A percentile compares a stretch with the other conserved stretches of the same genome.
Conservation (phyloP, 306 rosid genomes). For the Malus fusca region DNA sequence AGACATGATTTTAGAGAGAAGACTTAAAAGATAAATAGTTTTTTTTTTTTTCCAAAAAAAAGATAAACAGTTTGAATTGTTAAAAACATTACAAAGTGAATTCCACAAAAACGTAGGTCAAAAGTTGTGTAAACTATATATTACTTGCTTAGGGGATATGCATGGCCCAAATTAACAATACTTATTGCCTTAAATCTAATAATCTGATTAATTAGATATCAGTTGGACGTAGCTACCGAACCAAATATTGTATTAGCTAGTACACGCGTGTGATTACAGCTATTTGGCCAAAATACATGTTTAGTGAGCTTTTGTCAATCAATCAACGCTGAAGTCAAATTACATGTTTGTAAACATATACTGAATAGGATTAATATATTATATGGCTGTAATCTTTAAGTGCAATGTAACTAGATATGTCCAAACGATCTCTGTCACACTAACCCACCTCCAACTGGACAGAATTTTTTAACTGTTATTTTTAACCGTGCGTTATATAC, state of each 20-base stretch:
- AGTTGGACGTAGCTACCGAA: not conserved
- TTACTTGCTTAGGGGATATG: not conserved
- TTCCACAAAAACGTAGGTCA: no score
- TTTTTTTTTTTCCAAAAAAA: no score
- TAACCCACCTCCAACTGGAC: not conserved
- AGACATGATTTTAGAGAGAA: no score
- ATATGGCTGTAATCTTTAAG: no score
- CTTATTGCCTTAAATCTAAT: not conserved
- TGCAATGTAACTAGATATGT: not conserved
- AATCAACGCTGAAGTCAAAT: not conserved
- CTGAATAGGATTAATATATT: not conserved
- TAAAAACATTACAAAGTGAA: no score
- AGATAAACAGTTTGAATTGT: no score
- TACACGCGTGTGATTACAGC: not conserved
- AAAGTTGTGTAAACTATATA: not conserved
- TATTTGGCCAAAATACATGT: not conserved
- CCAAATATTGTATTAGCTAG: not conserved
- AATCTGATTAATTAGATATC: not conserved
- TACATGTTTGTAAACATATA: not conserved
- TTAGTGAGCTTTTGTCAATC: not conserved
- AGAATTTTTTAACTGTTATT: no score
- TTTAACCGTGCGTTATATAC: no score
- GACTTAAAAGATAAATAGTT: no score
- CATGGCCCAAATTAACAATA: not conserved
- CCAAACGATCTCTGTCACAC: not conserved